These are phyloP conservation scores for Coelastrella sp. DNA, from an alignment of 139 green algal genomes.

Conservation along the genomic window DNA sequence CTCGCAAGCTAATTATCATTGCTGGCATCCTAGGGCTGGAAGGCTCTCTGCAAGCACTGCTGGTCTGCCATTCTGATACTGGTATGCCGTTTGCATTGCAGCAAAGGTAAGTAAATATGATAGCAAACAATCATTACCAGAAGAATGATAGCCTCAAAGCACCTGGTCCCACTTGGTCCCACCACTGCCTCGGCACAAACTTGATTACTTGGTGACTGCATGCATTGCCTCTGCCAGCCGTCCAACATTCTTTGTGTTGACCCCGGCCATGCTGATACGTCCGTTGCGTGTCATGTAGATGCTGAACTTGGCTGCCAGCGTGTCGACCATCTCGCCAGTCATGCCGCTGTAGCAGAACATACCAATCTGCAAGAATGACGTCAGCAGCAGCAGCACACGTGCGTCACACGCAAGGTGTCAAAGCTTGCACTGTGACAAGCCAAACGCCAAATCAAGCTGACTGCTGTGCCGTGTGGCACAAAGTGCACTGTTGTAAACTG, in stretches of 20 bases:
- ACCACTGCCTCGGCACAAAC: too few relatives aligned
- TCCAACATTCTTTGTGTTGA: conserved; percentile 90
- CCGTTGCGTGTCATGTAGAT: conserved; percentile 97
- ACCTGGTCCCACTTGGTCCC: too few relatives aligned
- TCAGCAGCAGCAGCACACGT: not conserved
- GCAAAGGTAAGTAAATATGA: too few relatives aligned
- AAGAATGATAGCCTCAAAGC: too few relatives aligned
- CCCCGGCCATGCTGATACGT: conserved; percentile 93
- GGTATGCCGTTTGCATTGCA: too few relatives aligned
- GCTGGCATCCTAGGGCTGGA: too few relatives aligned
- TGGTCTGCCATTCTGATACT: too few relatives aligned
- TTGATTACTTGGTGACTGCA: conserved; percentile 74
- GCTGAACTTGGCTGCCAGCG: conserved; percentile 76
- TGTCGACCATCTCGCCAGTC: conserved; percentile 77
- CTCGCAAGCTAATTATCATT: too few relatives aligned
- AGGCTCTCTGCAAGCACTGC: too few relatives aligned
- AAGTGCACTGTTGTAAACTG: too few relatives aligned
- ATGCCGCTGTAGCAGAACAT: conserved; percentile 52
- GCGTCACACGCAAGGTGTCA: not conserved
- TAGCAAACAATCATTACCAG: too few relatives aligned
- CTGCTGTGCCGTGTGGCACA: too few relatives aligned
- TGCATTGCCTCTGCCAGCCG: conserved; percentile 87
- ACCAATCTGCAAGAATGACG: conserved; percentile 44
- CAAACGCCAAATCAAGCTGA: not conserved
- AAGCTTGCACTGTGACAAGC: not conserved